Evolutionary conservation across 1,284 basidiomycete genomes (phyloP).

Genomic region (Irpex sp.): DNA sequence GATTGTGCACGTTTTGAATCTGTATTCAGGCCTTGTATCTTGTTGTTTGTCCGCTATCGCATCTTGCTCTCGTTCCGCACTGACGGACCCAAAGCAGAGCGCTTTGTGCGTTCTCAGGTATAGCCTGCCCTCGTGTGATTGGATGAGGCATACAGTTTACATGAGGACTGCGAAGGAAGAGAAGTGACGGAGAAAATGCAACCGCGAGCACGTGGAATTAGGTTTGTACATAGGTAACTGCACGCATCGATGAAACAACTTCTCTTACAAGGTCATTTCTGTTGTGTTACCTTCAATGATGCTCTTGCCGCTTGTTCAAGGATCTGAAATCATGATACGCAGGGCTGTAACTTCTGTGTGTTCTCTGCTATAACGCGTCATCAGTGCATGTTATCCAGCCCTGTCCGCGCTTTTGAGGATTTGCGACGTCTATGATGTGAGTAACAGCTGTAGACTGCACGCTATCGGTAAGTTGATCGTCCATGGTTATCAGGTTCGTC

Average conservation of each 20-base stretch:
- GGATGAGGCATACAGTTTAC: constrained; percentile 2
- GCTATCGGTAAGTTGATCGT: no score
- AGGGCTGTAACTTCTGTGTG: no score
- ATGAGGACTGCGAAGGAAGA: background rate
- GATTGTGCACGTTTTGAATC: constrained; percentile 13
- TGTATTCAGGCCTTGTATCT: constrained; percentile 20
- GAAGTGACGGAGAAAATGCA: background rate
- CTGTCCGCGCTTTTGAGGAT: no score
- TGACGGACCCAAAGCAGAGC: constrained; percentile 2
- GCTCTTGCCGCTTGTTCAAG: background rate
- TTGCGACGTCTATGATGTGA: no score
- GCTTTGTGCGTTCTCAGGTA: background rate
- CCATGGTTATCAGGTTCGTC: background rate
- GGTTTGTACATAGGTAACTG: constrained; percentile 12
- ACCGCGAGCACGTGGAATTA: constrained; percentile 1
- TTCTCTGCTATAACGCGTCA: no score
- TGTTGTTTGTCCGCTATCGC: constrained; percentile 17
- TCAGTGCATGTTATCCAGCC: no score
- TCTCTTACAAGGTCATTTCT: background rate
- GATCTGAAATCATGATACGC: background rate
- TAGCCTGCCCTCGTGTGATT: background rate
- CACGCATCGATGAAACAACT: background rate
- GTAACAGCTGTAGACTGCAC: no score
- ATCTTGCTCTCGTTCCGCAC: constrained; percentile 3
- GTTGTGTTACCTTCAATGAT: background rate